Evolutionary conservation across 2,329 filamentous ascomycete genomes (phyloP).

Genomic region (Penicillium palitans): DNA sequence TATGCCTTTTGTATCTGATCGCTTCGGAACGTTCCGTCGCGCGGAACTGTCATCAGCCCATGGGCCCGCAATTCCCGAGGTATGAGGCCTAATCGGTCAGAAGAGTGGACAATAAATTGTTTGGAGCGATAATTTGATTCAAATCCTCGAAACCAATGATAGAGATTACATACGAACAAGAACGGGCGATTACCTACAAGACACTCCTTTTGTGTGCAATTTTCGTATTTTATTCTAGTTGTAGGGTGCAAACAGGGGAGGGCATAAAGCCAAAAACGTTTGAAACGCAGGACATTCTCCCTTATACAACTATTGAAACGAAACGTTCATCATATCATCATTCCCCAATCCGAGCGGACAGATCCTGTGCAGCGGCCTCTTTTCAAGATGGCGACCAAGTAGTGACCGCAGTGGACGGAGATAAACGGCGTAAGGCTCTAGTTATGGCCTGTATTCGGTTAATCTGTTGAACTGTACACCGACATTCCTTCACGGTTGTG

Average conservation of each 20-base stretch:
- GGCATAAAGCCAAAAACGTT: background rate
- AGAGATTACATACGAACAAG: background rate
- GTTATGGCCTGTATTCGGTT: too few species aligned
- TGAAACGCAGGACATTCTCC: background rate
- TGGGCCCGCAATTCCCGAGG: background rate
- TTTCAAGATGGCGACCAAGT: background rate
- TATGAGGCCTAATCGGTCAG: too few species aligned
- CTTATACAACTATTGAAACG: background rate
- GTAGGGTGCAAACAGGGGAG: too few species aligned
- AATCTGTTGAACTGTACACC: background rate
- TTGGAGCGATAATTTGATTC: background rate
- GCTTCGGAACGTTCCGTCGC: slow-evolving; percentile 5
- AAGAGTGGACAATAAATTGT: background rate
- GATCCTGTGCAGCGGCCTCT: background rate
- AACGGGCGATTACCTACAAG: background rate
- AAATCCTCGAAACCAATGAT: background rate
- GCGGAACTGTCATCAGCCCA: background rate
- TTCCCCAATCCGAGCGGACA: too few species aligned
- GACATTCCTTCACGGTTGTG: background rate
- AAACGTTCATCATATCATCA: background rate
- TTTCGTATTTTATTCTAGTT: background rate
- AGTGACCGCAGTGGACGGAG: background rate
- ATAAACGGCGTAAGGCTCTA: background rate
- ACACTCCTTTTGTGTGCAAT: background rate
- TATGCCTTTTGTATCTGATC: slow-evolving; percentile 3